A percentile compares a stretch with the other conserved stretches of the same genome.
Evolutionary conservation across 345 rosid species (phyloP).

Genomic region (Ailanthus altissimus): DNA sequence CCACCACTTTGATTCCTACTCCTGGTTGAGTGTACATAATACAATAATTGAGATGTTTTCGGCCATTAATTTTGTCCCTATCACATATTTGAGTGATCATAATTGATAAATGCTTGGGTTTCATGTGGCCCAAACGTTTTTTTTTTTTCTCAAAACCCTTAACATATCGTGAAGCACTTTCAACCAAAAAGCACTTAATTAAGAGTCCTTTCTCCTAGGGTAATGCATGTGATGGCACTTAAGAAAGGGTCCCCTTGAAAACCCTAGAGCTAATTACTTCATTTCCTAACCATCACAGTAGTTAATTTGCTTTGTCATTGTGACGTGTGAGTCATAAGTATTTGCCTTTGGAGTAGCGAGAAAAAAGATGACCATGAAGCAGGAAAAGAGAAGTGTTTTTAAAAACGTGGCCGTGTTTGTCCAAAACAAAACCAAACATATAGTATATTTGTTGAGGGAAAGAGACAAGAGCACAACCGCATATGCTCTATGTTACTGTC

Average conservation of each 20-base stretch:
- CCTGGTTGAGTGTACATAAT: background rate
- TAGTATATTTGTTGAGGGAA: background rate
- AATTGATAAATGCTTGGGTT: conserved; percentile 7
- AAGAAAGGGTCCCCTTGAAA: background rate
- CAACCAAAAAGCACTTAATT: background rate
- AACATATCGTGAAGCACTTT: background rate
- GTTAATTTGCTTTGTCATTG: background rate
- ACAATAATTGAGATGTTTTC: background rate
- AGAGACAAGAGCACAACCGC: background rate
- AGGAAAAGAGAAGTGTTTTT: background rate
- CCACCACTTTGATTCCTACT: conserved; percentile 12
- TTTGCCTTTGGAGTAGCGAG: background rate
- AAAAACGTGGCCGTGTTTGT: background rate
- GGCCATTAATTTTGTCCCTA: conserved; percentile 14
- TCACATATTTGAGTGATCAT: background rate
- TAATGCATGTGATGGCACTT: background rate
- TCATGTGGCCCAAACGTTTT: conserved; percentile 19
- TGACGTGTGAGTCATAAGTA: background rate
- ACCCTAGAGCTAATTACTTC: background rate
- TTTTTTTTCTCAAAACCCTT: background rate
- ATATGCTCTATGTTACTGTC: background rate
- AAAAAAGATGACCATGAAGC: no score
- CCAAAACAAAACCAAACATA: background rate
- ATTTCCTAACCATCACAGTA: background rate
- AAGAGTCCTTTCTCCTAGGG: conserved; percentile 27